These are phyloP conservation scores for Penicillium crustosum DNA, from an alignment of 2,329 filamentous ascomycete genomes.

Conservation along the genomic window DNA sequence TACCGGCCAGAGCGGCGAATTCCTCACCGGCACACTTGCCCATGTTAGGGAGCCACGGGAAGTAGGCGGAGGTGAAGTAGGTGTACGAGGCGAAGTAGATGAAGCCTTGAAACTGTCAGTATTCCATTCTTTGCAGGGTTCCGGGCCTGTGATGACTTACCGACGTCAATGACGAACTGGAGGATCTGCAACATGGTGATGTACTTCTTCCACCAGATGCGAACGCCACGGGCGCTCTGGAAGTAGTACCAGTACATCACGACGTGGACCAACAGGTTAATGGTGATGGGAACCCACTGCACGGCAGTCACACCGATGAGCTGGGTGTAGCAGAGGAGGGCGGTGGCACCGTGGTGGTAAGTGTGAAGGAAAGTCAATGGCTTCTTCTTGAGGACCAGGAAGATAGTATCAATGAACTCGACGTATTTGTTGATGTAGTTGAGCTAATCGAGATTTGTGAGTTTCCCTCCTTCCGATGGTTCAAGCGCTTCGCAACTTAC, in stretches of 20 bases:
- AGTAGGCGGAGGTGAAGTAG: slow-evolving; percentile 94
- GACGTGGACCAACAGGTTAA: slow-evolving; percentile 92
- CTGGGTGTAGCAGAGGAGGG: slow-evolving; percentile 96
- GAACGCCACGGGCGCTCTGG: slow-evolving; percentile 92
- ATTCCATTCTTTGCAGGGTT: neutral
- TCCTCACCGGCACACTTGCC: slow-evolving; percentile 93
- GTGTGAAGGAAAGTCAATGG: slow-evolving; percentile 98
- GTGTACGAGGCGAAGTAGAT: slow-evolving; percentile 99
- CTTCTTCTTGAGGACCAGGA: slow-evolving; percentile 99
- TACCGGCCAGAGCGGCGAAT: slow-evolving; percentile 90
- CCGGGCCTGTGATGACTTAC: slow-evolving; percentile 52
- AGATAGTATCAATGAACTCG: slow-evolving; percentile 91
- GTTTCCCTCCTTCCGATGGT: neutral
- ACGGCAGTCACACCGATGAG: slow-evolving; percentile 89
- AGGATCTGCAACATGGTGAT: slow-evolving; percentile 96
- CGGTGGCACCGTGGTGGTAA: slow-evolving; percentile 97
- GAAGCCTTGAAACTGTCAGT: slow-evolving; percentile 63
- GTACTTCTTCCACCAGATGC: slow-evolving; percentile 99
- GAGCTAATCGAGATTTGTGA: slow-evolving; percentile 60
- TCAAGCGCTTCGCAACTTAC: slow-evolving; percentile 57
- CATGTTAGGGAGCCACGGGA: slow-evolving; percentile 75
- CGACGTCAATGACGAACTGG: slow-evolving; percentile 95
- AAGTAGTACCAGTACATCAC: slow-evolving; percentile 99
- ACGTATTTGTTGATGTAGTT: slow-evolving; percentile 99
- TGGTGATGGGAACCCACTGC: slow-evolving; percentile 89